phyloP scores from a whole-genome alignment of 2,329 filamentous ascomycete species.

The Exophiala dermatitidis region DNA sequence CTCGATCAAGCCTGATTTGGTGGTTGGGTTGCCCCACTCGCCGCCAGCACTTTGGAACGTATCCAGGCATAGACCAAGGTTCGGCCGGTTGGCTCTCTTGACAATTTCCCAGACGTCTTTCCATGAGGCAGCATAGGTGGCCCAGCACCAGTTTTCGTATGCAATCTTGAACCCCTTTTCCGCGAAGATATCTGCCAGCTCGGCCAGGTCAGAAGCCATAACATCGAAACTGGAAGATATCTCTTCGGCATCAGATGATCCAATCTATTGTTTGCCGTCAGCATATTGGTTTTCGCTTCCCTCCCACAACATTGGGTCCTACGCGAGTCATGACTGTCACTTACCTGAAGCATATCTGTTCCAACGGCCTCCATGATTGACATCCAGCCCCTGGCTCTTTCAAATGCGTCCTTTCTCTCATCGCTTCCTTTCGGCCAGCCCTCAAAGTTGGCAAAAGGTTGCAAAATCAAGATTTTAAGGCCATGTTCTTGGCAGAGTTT shows the following conservation, averaged over 20 bases:
- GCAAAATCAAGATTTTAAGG: constrained; percentile 61
- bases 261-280: constrained; percentile 37
- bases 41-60: constrained; percentile 69
- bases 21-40: constrained; percentile 67
- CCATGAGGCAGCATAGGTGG: constrained; percentile 62
- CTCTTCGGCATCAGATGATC: constrained; percentile 56
- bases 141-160: constrained; percentile 81
- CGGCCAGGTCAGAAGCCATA: constrained; percentile 55
- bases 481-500: constrained; percentile 48
- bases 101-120: constrained; percentile 64
- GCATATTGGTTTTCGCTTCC: background rate
- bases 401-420: constrained; percentile 57
- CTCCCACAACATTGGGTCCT: background rate
- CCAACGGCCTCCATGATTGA: constrained; percentile 63
- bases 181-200: constrained; percentile 57
- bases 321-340: constrained; percentile 9
- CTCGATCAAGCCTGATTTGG: constrained; percentile 52
- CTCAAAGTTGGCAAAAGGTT: constrained; percentile 71
- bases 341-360: constrained; percentile 63
- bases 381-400: constrained; percentile 59
- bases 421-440: constrained; percentile 56
- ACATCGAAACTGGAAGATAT: constrained; percentile 46
- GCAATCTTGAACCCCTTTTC: constrained; percentile 55
- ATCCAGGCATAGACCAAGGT: constrained; percentile 68
- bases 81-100: constrained; percentile 52